Base-by-base conservation (phyloP, 129 eudicot genomes). In the Oenanthe sinensis region DNA sequence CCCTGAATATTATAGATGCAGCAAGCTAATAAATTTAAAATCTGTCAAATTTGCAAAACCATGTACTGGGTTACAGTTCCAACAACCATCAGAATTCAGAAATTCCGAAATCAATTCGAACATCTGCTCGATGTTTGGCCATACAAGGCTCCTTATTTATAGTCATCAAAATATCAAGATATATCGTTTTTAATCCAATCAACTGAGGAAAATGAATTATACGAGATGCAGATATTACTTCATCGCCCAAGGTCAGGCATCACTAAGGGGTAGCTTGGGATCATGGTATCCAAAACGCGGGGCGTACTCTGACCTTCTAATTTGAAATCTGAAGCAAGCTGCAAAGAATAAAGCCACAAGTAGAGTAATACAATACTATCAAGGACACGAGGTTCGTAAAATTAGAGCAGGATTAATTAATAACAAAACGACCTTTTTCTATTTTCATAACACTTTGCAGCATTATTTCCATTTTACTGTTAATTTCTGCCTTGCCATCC, bases 301-400 rank as follows among this genome's bases (percentile, higher is more conserved):
- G 45, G 86, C 88, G 76, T 91, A 94, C 77, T 94, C 98, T 13
- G 98, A 91, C 54, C 94, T 93, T 86, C 97, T 87, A 75, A 94
- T 96, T 75, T 91, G 97, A 77, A 91, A 92, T 36, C 93, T 83
- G 78, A 82, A 94, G 87, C 97, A 91, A 85, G 98, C 97, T 94
- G 91, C n/a, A 49, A 49, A 49, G 55, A 15, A 15, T 45, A 4
- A 16, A 49, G 55, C 20, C 7, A 15, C 16, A 49, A 16, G 55
- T 49, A 16, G 50, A 47, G 4, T 12, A 12, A 47, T 47, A 54
- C 4, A 54, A 19, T 16, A 54, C 12, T 55, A 55, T 22, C 0
- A 6, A 55, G 28, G 65, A 24, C 30, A 60, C 24, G 14, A 60
- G 36, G 36, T n/a, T 60, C 24, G 2, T 60, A 33, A 60, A 60